phyloP scores from a whole-genome alignment of 495 filamentous ascomycete species.

The Talaromyces wortmannii region DNA sequence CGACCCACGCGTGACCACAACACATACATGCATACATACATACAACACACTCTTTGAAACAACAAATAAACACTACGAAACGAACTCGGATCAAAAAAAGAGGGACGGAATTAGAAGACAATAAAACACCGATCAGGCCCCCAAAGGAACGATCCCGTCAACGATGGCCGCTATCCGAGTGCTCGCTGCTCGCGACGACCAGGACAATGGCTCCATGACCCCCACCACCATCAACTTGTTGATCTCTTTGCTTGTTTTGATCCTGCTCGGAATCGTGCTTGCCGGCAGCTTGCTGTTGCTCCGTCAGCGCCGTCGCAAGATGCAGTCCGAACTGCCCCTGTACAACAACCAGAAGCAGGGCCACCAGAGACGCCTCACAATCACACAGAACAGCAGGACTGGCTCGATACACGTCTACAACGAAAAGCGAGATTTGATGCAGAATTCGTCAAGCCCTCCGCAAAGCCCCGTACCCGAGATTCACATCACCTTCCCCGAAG shows the following conservation, averaged over 20 bases:
- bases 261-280: slow-evolving; percentile 60
- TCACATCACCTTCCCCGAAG: slow-evolving; percentile 96
- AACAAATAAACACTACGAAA: slow-evolving; percentile 1
- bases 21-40: too few species aligned
- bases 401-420: slow-evolving; percentile 69
- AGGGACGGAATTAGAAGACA: background rate
- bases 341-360: slow-evolving; percentile 38
- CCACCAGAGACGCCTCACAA: slow-evolving; percentile 61
- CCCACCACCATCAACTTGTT: slow-evolving; percentile 63
- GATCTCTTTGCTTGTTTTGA: slow-evolving; percentile 71
- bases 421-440: slow-evolving; percentile 65
- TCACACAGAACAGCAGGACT: slow-evolving; percentile 48
- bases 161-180: slow-evolving; percentile 36
- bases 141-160: background rate
- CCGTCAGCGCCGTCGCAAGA: slow-evolving; percentile 52
- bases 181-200: slow-evolving; percentile 45
- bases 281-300: slow-evolving; percentile 63
- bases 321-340: slow-evolving; percentile 49
- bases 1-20: background rate
- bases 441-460: slow-evolving; percentile 67
- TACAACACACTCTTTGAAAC: background rate
- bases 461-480: slow-evolving; percentile 90
- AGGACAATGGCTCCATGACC: slow-evolving; percentile 34
- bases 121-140: background rate
- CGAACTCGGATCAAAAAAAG: background rate